Conservation (phyloP, 495 filamentous ascomycete genomes). For the Daldinia childiae region DNA sequence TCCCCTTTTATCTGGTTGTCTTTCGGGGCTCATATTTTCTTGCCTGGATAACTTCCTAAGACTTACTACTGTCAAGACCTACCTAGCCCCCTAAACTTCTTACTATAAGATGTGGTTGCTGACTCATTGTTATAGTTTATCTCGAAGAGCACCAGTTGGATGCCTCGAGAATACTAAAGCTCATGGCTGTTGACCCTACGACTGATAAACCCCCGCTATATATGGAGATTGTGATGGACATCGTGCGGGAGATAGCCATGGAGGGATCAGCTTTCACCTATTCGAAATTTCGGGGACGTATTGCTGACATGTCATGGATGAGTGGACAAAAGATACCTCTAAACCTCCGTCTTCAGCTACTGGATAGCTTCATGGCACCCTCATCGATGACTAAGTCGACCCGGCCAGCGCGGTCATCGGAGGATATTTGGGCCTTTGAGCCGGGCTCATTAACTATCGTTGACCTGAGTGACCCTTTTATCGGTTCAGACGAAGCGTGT, state of each 20-base stretch:
- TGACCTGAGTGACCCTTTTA: slow-evolving; percentile 68
- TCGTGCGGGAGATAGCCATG: slow-evolving; percentile 56
- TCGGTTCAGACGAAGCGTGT: slow-evolving; percentile 65
- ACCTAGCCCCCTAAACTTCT: not conserved
- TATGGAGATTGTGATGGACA: slow-evolving; percentile 58
- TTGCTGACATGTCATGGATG: slow-evolving; percentile 43
- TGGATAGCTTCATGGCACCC: slow-evolving; percentile 53
- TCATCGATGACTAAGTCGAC: slow-evolving; percentile 7
- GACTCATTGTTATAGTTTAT: slow-evolving; percentile 38
- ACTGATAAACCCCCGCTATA: slow-evolving; percentile 58
- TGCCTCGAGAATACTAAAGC: slow-evolving; percentile 59
- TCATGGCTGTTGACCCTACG: slow-evolving; percentile 62
- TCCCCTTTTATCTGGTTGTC: not conserved
- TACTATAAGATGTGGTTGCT: not conserved
- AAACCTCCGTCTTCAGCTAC: slow-evolving; percentile 51
- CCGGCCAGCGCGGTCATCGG: slow-evolving; percentile 6
- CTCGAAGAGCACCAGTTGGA: slow-evolving; percentile 62
- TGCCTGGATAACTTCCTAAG: not conserved
- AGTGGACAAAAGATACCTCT: slow-evolving; percentile 48
- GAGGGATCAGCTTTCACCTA: slow-evolving; percentile 53
- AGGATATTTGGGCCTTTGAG: slow-evolving; percentile 22
- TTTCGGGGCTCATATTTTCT: not conserved
- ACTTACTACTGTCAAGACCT: not conserved
- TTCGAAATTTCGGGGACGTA: slow-evolving; percentile 47
- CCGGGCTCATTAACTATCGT: slow-evolving; percentile 68